Percentiles rank a stretch among this genome's conserved stretches.
phyloP scores from a whole-genome alignment of 2,329 filamentous ascomycete species.

The Atkinsonella texensis region DNA sequence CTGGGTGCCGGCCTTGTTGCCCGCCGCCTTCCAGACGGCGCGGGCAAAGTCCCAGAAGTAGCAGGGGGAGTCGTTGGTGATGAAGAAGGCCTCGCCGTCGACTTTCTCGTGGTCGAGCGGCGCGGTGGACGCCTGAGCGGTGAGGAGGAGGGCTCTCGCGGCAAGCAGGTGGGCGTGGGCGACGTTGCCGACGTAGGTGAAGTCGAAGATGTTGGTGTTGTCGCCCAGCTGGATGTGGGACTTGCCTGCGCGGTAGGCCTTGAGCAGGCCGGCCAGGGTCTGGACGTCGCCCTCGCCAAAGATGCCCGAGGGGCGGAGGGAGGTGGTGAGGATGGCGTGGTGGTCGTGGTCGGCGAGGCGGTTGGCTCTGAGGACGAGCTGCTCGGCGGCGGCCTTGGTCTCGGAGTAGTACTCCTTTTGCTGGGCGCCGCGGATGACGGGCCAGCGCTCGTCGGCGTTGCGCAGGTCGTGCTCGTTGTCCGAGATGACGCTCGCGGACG shows the following conservation, averaged over 20 bases:
- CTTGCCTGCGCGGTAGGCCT: slow-evolving; percentile 54
- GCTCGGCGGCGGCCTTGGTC: slow-evolving; percentile 69
- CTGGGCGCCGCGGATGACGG: slow-evolving; percentile 56
- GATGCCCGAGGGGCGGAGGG: slow-evolving; percentile 78
- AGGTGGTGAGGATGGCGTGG: slow-evolving; percentile 57
- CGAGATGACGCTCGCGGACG: slow-evolving; percentile 74
- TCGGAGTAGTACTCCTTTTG: slow-evolving; percentile 79
- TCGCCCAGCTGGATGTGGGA: slow-evolving; percentile 71
- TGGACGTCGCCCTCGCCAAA: slow-evolving; percentile 83
- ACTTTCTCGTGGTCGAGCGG: slow-evolving; percentile 63
- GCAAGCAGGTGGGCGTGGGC: slow-evolving; percentile 76
- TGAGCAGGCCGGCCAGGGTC: slow-evolving; percentile 60
- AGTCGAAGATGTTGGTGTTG: slow-evolving; percentile 51
- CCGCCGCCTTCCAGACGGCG: slow-evolving; percentile 58
- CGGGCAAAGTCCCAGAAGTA: slow-evolving; percentile 87
- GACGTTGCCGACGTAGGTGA: slow-evolving; percentile 52
- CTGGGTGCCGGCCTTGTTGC: slow-evolving; percentile 37
- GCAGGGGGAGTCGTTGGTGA: slow-evolving; percentile 79
- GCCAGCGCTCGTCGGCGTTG: slow-evolving; percentile 78
- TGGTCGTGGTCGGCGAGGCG: slow-evolving; percentile 34
- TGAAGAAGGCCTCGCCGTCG: slow-evolving; percentile 78
- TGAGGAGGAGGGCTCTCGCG: slow-evolving; percentile 56
- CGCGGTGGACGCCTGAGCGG: slow-evolving; percentile 39
- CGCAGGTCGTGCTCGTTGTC: slow-evolving; percentile 69
- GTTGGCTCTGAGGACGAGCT: slow-evolving; percentile 67